Evolutionary conservation across 306 rosid genomes (phyloP), one percentile per base, ranked within the genome.

Genomic region (Argentina anserina): DNA sequence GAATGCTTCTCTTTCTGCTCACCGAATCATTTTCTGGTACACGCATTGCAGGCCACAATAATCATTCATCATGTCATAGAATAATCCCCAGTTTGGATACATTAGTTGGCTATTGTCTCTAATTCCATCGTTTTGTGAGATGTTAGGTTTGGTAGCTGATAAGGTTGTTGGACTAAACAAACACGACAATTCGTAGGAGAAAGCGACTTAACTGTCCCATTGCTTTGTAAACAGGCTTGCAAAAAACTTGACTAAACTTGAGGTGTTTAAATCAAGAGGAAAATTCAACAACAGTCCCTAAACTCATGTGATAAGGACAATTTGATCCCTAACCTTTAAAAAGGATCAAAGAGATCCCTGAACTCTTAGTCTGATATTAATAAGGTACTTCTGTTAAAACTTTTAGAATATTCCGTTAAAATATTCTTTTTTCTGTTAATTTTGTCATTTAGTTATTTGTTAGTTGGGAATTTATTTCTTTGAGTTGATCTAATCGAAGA

Each of bases 1-100:
- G 42, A 23, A 4, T 70, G 49, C 41, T 12, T 21, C 21, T 13
- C 34, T 36, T 31, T 39, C 50, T 69, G 26, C 42, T 15, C 58
- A 70, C 65, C 50, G 9, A 36, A 53, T 37, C 50, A 25, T 25
- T 53, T 70, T 52, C 10, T 53, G 28, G 47, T 14, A 23, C 74
- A 52, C n/a, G 64, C 64, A 43, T 70, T 52, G 49, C 50, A 34
- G 65, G 40, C 37, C 29, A 28, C 36, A 52, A 50, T 70, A 42
- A 26, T 28, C 55, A 70, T 52, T 29, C 26, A 50, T 21, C 23
- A 14, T 55, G 65, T 21, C 49, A 68, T 21, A 33, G 7, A 33
- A 53, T 26, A 39, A 55, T 40, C 26, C 39, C 17, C 20, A 39
- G 14, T 71, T 26, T 52, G 47, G 7, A 3, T 25, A 15, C 10